Evolutionary conservation across 1,284 basidiomycete genomes (phyloP).

Genomic region (Tilletia setariae): DNA sequence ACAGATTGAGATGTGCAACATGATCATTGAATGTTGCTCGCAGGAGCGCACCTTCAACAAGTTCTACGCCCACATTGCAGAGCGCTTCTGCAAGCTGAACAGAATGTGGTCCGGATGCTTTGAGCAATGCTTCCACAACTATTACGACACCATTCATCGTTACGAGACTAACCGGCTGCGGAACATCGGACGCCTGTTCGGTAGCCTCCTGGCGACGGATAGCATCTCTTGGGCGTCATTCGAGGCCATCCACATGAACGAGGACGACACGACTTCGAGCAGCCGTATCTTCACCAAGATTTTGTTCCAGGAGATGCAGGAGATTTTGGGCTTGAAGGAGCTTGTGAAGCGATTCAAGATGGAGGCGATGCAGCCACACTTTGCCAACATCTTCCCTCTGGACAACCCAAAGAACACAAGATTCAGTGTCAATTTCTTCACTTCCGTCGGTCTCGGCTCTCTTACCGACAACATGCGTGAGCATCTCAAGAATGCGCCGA

Average conservation of each 20-base stretch:
- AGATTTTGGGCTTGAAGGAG: slow-evolving; percentile 79
- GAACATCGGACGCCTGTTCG: slow-evolving; percentile 95
- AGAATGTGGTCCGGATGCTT: slow-evolving; percentile 86
- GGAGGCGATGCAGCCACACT: slow-evolving; percentile 64
- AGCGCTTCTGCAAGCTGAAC: slow-evolving; percentile 93
- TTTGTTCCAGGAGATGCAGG: slow-evolving; percentile 87
- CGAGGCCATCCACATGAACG: slow-evolving; percentile 83
- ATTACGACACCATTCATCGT: slow-evolving; percentile 94
- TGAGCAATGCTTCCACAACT: slow-evolving; percentile 81
- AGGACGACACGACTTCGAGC: slow-evolving; percentile 94
- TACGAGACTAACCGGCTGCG: slow-evolving; percentile 97
- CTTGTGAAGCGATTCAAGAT: slow-evolving; percentile 74
- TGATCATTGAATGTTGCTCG: slow-evolving; percentile 99
- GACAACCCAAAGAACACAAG: slow-evolving; percentile 95
- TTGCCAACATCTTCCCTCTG: slow-evolving; percentile 84
- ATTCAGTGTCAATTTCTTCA: slow-evolving; percentile 93
- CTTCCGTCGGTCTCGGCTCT: slow-evolving; percentile 82
- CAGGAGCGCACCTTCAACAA: slow-evolving; percentile 95
- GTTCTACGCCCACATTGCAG: slow-evolving; percentile 84
- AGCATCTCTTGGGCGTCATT: slow-evolving; percentile 84
- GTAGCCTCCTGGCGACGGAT: slow-evolving; percentile 72
- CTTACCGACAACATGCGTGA: slow-evolving; percentile 95
- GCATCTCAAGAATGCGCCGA: slow-evolving; percentile 89
- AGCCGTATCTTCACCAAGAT: slow-evolving; percentile 98
- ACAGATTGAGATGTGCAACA: slow-evolving; percentile 91